Conservation (phyloP, 2,329 filamentous ascomycete species). For the Venturia carpophila region DNA sequence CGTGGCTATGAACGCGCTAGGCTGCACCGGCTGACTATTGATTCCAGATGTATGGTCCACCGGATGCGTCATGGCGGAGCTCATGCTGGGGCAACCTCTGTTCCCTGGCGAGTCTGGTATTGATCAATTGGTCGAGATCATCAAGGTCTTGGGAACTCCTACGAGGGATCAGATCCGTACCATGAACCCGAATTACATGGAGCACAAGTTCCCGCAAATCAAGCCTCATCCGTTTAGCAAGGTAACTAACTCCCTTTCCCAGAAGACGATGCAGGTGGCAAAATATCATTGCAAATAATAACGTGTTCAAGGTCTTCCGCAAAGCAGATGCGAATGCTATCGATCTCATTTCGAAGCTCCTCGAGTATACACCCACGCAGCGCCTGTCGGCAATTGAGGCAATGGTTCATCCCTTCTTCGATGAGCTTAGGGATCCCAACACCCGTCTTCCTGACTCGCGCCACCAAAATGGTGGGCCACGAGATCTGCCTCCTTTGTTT, state of each 20-base stretch:
- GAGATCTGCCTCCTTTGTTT: conserved; percentile 81
- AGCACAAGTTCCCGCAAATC: conserved; percentile 99
- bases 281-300: conserved; percentile 7
- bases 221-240: conserved; percentile 99
- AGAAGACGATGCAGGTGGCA: conserved; percentile 15
- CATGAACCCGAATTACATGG: conserved; percentile 99
- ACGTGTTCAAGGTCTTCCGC: conserved; percentile 66
- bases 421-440: conserved; percentile 85
- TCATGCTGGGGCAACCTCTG: conserved; percentile 96
- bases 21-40: conserved; percentile 11
- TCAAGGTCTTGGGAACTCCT: conserved; percentile 95
- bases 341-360: conserved; percentile 82
- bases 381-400: conserved; percentile 88
- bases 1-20: background rate
- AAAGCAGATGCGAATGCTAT: conserved; percentile 91
- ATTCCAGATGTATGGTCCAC: conserved; percentile 92
- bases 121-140: conserved; percentile 97
- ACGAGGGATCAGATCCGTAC: conserved; percentile 97
- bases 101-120: conserved; percentile 98
- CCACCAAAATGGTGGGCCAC: conserved; percentile 69
- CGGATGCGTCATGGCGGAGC: conserved; percentile 96
- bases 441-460: conserved; percentile 91
- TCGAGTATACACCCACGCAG: conserved; percentile 97
- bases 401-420: conserved; percentile 98
- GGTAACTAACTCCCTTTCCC: conserved; percentile 35